These are phyloP conservation scores for Fusarium brevicatenulatum DNA, from an alignment of 2,329 filamentous ascomycete species.

Conservation along the genomic window DNA sequence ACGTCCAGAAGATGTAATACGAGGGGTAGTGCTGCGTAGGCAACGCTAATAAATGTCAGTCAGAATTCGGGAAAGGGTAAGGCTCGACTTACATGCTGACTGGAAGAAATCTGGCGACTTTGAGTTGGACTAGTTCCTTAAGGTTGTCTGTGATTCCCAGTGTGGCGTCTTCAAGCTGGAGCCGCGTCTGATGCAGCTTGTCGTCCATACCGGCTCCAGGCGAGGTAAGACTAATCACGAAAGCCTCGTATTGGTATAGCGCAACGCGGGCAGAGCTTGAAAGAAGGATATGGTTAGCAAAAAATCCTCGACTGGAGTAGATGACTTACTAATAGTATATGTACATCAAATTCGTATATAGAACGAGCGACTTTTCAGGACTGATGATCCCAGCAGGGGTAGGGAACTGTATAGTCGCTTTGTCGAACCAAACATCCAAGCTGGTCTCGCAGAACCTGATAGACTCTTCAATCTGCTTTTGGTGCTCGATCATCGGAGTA, in stretches of 20 bases:
- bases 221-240: background rate
- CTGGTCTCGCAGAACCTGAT: background rate
- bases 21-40: fast-evolving
- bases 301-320: fast-evolving
- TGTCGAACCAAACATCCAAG: slow-evolving; percentile 10
- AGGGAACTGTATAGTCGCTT: slow-evolving; percentile 3
- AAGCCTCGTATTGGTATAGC: background rate
- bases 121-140: slow-evolving; percentile 16
- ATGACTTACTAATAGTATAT: slow-evolving; percentile 14
- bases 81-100: slow-evolving; percentile 15
- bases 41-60: background rate
- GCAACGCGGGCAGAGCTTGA: background rate
- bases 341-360: slow-evolving; percentile 26
- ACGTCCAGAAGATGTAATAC: background rate
- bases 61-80: too few relatives aligned
- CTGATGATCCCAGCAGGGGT: slow-evolving; percentile 7
- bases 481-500: background rate
- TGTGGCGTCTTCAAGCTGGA: slow-evolving; percentile 2
- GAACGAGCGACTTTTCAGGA: slow-evolving; percentile 1
- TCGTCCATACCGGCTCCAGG: fast-evolving
- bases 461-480: fast-evolving
- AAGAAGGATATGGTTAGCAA: background rate
- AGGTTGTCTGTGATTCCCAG: slow-evolving; percentile 18
- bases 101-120: slow-evolving; percentile 13
- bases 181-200: background rate